Evolutionary conservation across 1,284 basidiomycete genomes (phyloP).

Genomic region (Polyporus tsugae): DNA sequence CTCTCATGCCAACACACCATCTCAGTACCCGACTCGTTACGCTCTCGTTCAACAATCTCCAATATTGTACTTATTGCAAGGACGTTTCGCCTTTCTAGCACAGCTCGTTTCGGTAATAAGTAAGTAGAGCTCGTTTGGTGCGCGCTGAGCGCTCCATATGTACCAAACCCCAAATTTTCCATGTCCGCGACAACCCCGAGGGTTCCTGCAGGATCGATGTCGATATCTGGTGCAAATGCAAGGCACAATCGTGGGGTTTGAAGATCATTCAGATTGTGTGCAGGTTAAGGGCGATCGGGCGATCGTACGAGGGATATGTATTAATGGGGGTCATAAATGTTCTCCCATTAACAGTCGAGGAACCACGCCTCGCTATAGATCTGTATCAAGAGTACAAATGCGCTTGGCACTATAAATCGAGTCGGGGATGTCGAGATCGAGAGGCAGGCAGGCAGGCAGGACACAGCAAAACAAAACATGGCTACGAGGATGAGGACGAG

Average conservation of each 20-base stretch:
- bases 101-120: neutral
- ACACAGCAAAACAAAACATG: slow-evolving; percentile 36
- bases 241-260: slow-evolving; percentile 1
- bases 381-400: slow-evolving; percentile 31
- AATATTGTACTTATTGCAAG: slow-evolving; percentile 25
- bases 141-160: neutral
- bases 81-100: slow-evolving; percentile 12
- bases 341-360: slow-evolving; percentile 26
- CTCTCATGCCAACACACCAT: neutral
- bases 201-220: slow-evolving; percentile 1
- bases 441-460: neutral
- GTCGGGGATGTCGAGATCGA: slow-evolving; percentile 31
- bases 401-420: slow-evolving; percentile 29
- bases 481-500: slow-evolving; percentile 3
- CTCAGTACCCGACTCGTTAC: neutral
- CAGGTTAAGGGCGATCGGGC: neutral
- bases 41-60: slow-evolving; percentile 12
- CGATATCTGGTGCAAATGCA: neutral
- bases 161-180: neutral
- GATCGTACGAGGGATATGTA: neutral
- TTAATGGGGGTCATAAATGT: slow-evolving; percentile 12
- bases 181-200: neutral
- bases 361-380: slow-evolving; percentile 30
- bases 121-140: neutral
- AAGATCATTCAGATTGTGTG: slow-evolving; percentile 1